Percentiles rank a stretch among this genome's conserved stretches.
Conservation (phyloP, 1,284 basidiomycete genomes). For the Ceratobasidium sp. region DNA sequence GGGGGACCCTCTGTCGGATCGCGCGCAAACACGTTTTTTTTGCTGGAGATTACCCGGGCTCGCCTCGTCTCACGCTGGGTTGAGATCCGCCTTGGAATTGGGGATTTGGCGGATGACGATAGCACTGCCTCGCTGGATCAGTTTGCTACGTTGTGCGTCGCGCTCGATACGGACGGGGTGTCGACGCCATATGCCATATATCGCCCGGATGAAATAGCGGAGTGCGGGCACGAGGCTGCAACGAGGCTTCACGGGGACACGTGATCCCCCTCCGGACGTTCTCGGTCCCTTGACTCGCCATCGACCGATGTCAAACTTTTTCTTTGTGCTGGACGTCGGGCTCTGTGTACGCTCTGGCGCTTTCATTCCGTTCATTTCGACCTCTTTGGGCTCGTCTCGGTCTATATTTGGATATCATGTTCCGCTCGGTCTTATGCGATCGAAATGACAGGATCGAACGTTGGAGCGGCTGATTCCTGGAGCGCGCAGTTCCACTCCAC, state of each 20-base stretch:
- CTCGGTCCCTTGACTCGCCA: slow-evolving; percentile 21
- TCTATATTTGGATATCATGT: too few species aligned
- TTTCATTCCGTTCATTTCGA: too few species aligned
- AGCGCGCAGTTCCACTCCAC: too few species aligned
- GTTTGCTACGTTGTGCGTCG: background rate
- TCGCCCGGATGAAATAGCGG: slow-evolving; percentile 26
- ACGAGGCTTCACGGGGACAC: slow-evolving; percentile 26
- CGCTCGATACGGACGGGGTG: slow-evolving; percentile 10
- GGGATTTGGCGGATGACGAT: too few species aligned
- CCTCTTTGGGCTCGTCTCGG: too few species aligned
- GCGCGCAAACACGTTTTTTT: slow-evolving; percentile 9
- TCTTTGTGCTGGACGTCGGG: background rate
- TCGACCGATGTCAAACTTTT: background rate
- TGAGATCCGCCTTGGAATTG: background rate
- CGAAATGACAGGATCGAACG: too few species aligned
- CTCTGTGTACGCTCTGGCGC: background rate
- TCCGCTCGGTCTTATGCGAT: too few species aligned
- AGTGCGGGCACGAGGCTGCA: slow-evolving; percentile 37
- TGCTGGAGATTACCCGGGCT: background rate
- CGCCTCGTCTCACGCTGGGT: slow-evolving; percentile 3
- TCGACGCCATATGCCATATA: too few species aligned
- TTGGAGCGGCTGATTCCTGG: too few species aligned
- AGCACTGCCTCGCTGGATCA: background rate
- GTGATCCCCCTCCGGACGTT: slow-evolving; percentile 15
- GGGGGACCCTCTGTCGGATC: slow-evolving; percentile 5